phyloP scores from a whole-genome alignment of 2,329 filamentous ascomycete genomes.

The Botryotinia convoluta region DNA sequence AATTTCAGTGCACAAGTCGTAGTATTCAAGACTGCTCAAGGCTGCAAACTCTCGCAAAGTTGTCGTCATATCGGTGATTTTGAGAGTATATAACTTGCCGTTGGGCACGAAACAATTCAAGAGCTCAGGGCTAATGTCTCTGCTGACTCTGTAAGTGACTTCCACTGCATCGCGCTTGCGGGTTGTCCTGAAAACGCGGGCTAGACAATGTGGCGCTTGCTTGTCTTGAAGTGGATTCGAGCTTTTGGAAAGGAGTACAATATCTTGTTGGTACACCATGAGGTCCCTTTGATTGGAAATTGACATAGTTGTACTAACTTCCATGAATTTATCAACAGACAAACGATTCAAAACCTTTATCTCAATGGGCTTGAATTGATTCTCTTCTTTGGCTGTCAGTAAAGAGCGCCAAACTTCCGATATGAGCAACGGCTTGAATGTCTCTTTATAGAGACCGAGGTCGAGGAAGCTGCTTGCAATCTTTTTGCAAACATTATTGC shows the following conservation, averaged over 20 bases:
- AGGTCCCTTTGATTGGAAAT: slow-evolving; percentile 68
- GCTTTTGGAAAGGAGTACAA: slow-evolving; percentile 78
- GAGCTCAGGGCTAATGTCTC: slow-evolving; percentile 50
- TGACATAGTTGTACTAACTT: slow-evolving; percentile 82
- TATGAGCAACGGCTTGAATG: slow-evolving; percentile 85
- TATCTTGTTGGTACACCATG: slow-evolving; percentile 77
- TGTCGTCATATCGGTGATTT: slow-evolving; percentile 89
- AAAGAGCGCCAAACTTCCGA: slow-evolving; percentile 97
- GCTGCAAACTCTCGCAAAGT: slow-evolving; percentile 95
- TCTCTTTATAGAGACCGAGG: slow-evolving; percentile 77
- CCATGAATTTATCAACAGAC: slow-evolving; percentile 88
- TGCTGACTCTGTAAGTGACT: slow-evolving; percentile 79
- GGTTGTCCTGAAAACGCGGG: slow-evolving; percentile 75
- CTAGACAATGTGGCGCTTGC: slow-evolving; percentile 75
- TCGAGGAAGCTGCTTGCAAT: slow-evolving; percentile 78
- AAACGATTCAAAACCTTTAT: slow-evolving; percentile 85
- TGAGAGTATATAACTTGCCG: slow-evolving; percentile 68
- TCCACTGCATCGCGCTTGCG: slow-evolving; percentile 81
- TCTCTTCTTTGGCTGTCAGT: slow-evolving; percentile 84
- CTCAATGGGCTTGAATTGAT: slow-evolving; percentile 74
- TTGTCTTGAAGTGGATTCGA: slow-evolving; percentile 65
- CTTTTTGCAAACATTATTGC: slow-evolving; percentile 66
- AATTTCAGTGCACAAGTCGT: slow-evolving; percentile 92
- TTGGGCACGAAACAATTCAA: slow-evolving; percentile 65
- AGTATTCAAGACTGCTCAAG: slow-evolving; percentile 86